Evolutionary conservation across 805 yeast genomes (phyloP), one percentile per base, ranked within the genome.

Genomic region (Starmerella ratchasimensis): DNA sequence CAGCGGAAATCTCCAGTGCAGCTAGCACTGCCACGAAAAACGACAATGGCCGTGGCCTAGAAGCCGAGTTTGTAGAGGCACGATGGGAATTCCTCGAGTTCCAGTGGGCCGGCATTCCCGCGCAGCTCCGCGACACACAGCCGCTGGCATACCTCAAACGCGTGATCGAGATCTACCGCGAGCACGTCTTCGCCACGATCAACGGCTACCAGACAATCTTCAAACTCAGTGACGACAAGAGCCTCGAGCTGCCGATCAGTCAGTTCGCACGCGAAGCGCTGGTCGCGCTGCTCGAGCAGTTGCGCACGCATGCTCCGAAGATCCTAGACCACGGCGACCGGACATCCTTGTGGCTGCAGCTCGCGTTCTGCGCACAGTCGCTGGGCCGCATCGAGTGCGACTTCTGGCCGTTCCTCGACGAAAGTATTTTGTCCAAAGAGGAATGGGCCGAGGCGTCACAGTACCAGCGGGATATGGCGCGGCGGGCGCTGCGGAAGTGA

Each of bases 291-390:
- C 32, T 45, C 10, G 35, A 16, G 3, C 43, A 39, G 19, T 33
- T 57, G 32, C 29, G 40, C 27, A 38, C 47, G 37, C 36, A 43
- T 10, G 45, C 53, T 10, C 61, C 60, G 5, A 37, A 36, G 11
- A 43, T 62, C 24, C 41, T 50, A 2, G 61, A 58, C 31, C 37
- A 45, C 10, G 39, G 55, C 13, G 49, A 51, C 10, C 35, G 50
- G 9, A 26, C 47, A 1, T 35, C 43, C 22, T 61, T 84, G 17
- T 70, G 86, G 46, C 60, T 88, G 24, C 98, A 88, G 58, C 59
- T 86, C 27, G 74, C 82, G 1, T 88, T 86, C 59, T 81, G 94
- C 47, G 78, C 94, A n/a, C 83, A 79, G 53, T 76, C 94, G 26
- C 63, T 88, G 36, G 75, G 79, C 1, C 64, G 84, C 44, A 71